Evolutionary conservation across 2,329 filamentous ascomycete genomes (phyloP).

Genomic region (Colletotrichum navitas): DNA sequence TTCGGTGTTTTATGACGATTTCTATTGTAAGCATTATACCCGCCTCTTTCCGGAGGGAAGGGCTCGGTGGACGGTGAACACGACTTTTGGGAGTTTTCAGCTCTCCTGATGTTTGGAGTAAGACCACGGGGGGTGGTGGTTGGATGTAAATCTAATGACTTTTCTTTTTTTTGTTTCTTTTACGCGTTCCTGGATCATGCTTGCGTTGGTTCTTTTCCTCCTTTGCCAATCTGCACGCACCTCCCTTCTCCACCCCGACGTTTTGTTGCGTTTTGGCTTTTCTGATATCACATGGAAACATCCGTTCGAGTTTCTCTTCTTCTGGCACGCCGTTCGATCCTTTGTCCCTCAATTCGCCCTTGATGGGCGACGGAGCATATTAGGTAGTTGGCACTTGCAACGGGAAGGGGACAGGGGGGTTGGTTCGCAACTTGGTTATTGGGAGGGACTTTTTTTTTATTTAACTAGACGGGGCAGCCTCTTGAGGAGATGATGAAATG

Average conservation of each 20-base stretch:
- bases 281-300: slow-evolving; percentile 34
- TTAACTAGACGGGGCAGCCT: slow-evolving; percentile 5
- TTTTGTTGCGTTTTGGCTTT: slow-evolving; percentile 24
- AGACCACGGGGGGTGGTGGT: slow-evolving; percentile 1
- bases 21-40: slow-evolving; percentile 41
- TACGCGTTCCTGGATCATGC: slow-evolving; percentile 27
- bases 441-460: background rate
- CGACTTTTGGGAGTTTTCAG: slow-evolving; percentile 28
- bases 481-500: slow-evolving; percentile 27
- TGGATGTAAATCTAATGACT: slow-evolving; percentile 41
- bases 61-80: slow-evolving; percentile 40
- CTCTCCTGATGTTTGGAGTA: slow-evolving; percentile 39
- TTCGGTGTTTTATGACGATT: slow-evolving; percentile 31
- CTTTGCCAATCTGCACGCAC: background rate
- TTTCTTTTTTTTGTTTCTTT: background rate
- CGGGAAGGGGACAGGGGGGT: slow-evolving; percentile 15
- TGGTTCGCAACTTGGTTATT: background rate
- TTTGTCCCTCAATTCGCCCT: background rate
- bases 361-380: slow-evolving; percentile 12
- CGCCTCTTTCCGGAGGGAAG: slow-evolving; percentile 18
- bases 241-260: background rate
- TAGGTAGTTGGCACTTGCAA: slow-evolving; percentile 1
- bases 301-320: slow-evolving; percentile 18
- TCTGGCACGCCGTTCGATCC: slow-evolving; percentile 11
- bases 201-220: slow-evolving; percentile 2